Base-by-base conservation (phyloP, 164 flowering plant genomes). In the Magnolia sinica region DNA sequence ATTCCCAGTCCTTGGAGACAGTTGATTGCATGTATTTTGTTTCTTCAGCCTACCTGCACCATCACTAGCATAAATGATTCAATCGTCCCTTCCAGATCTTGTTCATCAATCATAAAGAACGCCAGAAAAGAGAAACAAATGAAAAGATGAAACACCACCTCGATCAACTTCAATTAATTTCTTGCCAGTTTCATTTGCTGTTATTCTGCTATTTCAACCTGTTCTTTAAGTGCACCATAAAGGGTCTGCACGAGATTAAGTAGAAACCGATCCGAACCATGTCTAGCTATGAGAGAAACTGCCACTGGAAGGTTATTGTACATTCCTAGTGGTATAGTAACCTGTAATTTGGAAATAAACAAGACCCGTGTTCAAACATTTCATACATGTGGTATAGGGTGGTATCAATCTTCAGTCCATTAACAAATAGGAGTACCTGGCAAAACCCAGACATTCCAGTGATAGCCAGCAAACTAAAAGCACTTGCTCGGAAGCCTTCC, bases 391-490 rank as follows among this genome's bases (percentile, higher is more conserved):
- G n/a, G 29, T 16, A 27, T 7, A 58, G 13, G 18, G 18, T 50
- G 49, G 68, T 18, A 51, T 49, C 27, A 7, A 68, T 75, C 13
- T 51, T 20, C 19, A 37, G 50, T 20, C 20, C 18, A 22, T 18
- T 3, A 4, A 23, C 9, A 49, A 49, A 18, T 7, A 50, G 50
- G 9, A 24, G 5, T 72, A 93, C 98, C 96, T 93, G 97, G 79
- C 98, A 93, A 79, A 88, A 89, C 45, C 98, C 98, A 64, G 98
- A 91, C 50, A 93, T 86, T 73, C 97, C 98, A 73, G 94, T 89
- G 73, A 95, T 84, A 67, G 97, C 89, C 11, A 90, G 86, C 88
- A 93, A 86, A 84, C 98, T 86, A 73, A 89, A 95, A 63, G 98
- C 97, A 77, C 85, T 86, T 24, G 79, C 89, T 51, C 92, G 93